Conservation (phyloP, 352 stramenopile genomes). For the Thalassiosira oceanica region DNA sequence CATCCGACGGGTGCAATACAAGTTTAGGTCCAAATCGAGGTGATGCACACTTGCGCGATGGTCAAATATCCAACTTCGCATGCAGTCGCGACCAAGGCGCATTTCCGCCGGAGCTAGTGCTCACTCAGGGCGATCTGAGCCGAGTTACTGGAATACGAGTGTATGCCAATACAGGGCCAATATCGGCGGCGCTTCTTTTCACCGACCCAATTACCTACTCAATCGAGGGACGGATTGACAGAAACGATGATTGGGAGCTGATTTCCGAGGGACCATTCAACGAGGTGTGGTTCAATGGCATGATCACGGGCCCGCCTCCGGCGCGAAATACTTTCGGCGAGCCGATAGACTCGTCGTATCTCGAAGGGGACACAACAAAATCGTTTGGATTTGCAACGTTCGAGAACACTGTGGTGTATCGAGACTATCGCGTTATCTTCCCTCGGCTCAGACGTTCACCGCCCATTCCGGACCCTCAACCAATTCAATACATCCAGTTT, state of each 20-base stretch:
- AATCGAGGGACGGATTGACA: neutral
- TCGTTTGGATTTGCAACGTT: slow-evolving; percentile 1
- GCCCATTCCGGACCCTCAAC: too few relatives aligned
- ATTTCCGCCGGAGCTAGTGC: neutral
- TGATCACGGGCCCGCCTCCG: neutral
- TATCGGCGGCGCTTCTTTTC: too few relatives aligned
- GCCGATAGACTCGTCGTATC: neutral
- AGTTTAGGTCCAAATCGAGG: neutral
- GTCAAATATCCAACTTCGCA: neutral
- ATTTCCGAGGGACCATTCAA: neutral
- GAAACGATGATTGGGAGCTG: neutral
- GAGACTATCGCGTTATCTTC: slow-evolving; percentile 1
- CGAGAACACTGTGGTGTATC: neutral
- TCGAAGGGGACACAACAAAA: neutral
- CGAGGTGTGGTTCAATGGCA: neutral
- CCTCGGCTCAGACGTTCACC: neutral
- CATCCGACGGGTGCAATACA: neutral
- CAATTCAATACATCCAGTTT: too few relatives aligned
- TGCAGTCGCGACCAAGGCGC: too few relatives aligned
- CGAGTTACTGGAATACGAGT: neutral
- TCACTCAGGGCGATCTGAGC: neutral
- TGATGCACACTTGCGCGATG: neutral
- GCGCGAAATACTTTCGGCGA: neutral
- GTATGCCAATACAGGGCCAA: neutral
- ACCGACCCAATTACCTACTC: neutral